Base-by-base conservation (phyloP, 1,284 basidiomycete genomes). In the Marasmius oreades region DNA sequence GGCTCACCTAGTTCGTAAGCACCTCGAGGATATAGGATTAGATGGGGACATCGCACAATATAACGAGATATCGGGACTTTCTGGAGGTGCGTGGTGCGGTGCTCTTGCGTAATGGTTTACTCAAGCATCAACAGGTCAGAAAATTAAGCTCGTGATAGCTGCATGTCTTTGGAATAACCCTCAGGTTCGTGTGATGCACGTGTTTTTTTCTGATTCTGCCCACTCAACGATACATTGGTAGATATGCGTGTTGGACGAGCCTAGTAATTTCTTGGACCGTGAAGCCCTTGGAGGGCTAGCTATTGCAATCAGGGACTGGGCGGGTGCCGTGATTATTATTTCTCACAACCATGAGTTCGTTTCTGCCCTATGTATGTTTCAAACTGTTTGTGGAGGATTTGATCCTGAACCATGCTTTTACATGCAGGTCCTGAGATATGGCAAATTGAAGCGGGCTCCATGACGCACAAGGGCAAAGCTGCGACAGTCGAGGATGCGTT, bases 11-110 rank as follows among this genome's bases (percentile, higher is more conserved):
- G 90, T 97, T 52, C 82, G 94, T 64, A 93, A 94, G 73, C 91
- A 93, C 66, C 78, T 95, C 56, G 94, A 94, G 74, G 93, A 95
- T 63, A 94, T 99, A 59, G 96, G 96, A 52, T 80, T 99, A 51
- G 94, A 98, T 74, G 96, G 95, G 47, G 93, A 97, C 74, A 97
- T 96, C 63, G 95, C 95, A 5, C 93, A 96, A 72, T 97, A 97
- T 75, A 96, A 97, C 70, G 95, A 97, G 73, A 94, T 97, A 68
- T 85, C 86, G 51, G 95, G 94, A 36, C 75, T 95, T 53, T 93
- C 90, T 22, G 93, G 93, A 71, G 92, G 87, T 85, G 66, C 61
- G 76, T 59, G 34, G 37, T 46, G 57, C 34, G 56, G 22, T 59
- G 59, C 58, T 66, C 18, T 10, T 26, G 39, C 45, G 3, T 16